A percentile compares a stretch with the other conserved stretches of the same genome.
Evolutionary conservation across 805 yeast genomes (phyloP).

Genomic region (Candida ascalaphidarum): DNA sequence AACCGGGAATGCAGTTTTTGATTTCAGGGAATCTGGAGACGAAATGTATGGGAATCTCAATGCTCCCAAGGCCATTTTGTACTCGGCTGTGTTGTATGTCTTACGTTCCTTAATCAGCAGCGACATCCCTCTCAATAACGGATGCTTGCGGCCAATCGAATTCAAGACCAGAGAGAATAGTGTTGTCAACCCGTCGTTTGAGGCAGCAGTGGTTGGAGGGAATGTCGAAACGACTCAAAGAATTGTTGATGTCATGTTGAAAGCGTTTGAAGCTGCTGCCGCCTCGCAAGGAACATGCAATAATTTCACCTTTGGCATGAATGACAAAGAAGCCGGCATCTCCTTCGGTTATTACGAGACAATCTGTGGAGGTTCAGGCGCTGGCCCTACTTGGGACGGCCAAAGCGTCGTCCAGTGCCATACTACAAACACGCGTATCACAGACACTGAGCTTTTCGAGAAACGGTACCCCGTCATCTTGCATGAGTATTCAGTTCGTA

Average conservation of each 20-base stretch:
- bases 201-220: conserved; percentile 87
- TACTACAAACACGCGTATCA: conserved; percentile 89
- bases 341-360: conserved; percentile 93
- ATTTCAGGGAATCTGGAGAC: conserved; percentile 80
- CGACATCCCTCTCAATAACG: conserved; percentile 89
- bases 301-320: conserved; percentile 85
- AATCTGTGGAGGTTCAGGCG: conserved; percentile 94
- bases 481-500: conserved; percentile 61
- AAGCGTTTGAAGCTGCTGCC: conserved; percentile 84
- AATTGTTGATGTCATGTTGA: conserved; percentile 79
- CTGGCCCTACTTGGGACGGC: conserved; percentile 81
- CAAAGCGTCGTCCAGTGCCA: conserved; percentile 88
- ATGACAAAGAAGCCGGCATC: conserved; percentile 42
- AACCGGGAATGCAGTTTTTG: conserved; percentile 62
- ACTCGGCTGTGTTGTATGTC: conserved; percentile 83
- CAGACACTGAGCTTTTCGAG: conserved; percentile 86
- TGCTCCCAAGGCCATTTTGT: conserved; percentile 87
- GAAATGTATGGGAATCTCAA: conserved; percentile 85
- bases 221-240: conserved; percentile 94
- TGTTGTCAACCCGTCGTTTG: conserved; percentile 61
- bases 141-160: conserved; percentile 75
- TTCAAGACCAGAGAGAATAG: conserved; percentile 36
- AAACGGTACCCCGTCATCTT: conserved; percentile 79
- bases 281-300: conserved; percentile 96
- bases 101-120: conserved; percentile 76